A percentile compares a stretch with the other conserved stretches of the same genome.
These are phyloP conservation scores for Colletotrichum sp. DNA, from an alignment of 2,329 filamentous ascomycete species.

Conservation along the genomic window DNA sequence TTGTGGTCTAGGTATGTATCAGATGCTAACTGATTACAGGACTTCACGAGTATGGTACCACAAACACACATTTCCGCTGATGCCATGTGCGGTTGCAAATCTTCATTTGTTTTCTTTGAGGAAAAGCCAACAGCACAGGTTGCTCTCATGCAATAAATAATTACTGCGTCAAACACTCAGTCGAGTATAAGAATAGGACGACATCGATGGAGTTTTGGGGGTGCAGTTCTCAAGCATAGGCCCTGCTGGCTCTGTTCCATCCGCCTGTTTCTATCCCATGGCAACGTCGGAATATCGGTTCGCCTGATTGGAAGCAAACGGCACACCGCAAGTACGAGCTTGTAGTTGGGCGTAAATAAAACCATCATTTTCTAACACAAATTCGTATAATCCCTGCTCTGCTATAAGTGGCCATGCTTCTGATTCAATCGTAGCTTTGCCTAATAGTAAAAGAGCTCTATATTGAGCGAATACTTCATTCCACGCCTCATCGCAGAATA, in stretches of 20 bases:
- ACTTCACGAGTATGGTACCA: background rate
- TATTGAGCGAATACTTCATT: background rate
- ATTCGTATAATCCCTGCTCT: background rate
- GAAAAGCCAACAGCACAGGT: too few species aligned
- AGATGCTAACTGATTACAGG: background rate
- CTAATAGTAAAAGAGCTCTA: too few species aligned
- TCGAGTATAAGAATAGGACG: background rate
- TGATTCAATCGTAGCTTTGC: background rate
- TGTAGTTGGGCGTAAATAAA: background rate
- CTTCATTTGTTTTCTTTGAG: too few species aligned
- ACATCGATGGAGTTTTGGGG: background rate
- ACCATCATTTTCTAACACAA: background rate
- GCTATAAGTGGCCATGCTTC: background rate
- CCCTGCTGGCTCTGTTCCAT: background rate
- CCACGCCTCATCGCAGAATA: background rate
- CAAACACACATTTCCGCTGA: background rate
- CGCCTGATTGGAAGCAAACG: background rate
- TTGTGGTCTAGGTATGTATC: background rate
- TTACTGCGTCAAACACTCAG: background rate
- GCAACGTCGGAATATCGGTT: background rate
- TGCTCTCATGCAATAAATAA: too few species aligned
- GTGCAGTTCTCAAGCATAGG: background rate
- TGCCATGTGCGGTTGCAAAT: background rate
- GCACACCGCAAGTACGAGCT: background rate
- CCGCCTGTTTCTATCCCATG: background rate